phyloP scores from a whole-genome alignment of 208 protist genomes.

The Eutreptiella sp. region DNA sequence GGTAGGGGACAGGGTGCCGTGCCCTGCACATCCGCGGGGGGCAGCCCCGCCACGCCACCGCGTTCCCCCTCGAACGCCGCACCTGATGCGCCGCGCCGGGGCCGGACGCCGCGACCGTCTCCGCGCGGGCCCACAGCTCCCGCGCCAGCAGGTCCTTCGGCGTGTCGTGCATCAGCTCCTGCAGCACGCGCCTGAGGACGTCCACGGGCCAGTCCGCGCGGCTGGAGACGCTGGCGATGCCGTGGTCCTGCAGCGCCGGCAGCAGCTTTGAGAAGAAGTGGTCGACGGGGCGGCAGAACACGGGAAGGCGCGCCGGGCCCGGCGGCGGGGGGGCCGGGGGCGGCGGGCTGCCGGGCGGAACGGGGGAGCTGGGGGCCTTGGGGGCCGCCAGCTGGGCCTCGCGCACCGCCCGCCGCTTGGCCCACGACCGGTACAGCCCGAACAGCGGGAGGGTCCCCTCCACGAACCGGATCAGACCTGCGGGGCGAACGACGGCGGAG shows the following conservation, averaged over 20 bases:
- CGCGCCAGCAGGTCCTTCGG: conserved; percentile 13
- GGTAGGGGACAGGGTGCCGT: too few relatives aligned
- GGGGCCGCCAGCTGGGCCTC: not conserved
- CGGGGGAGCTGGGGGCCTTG: not conserved
- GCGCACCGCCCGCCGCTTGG: not conserved
- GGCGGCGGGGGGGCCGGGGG: not conserved
- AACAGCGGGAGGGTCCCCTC: conserved; percentile 33
- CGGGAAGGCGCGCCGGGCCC: not conserved
- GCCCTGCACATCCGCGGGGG: too few relatives aligned
- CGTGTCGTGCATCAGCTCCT: conserved; percentile 16
- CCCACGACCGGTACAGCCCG: conserved; percentile 28
- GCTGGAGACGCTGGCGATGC: conserved; percentile 12
- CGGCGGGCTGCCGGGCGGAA: not conserved
- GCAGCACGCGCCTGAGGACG: conserved; percentile 10
- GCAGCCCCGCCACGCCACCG: too few relatives aligned
- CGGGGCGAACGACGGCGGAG: too few relatives aligned
- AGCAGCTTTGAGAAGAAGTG: conserved; percentile 19
- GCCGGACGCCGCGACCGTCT: not conserved
- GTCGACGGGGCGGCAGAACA: conserved; percentile 9
- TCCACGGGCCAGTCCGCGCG: conserved; percentile 20
- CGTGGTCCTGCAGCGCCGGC: conserved; percentile 21
- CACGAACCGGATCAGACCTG: conserved; percentile 52
- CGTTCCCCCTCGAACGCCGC: too few relatives aligned
- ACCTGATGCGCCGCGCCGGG: not conserved
- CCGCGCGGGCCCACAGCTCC: conserved; percentile 10